These are phyloP conservation scores for Alliaria petiolata DNA, from an alignment of 345 rosid species.

Conservation along the genomic window DNA sequence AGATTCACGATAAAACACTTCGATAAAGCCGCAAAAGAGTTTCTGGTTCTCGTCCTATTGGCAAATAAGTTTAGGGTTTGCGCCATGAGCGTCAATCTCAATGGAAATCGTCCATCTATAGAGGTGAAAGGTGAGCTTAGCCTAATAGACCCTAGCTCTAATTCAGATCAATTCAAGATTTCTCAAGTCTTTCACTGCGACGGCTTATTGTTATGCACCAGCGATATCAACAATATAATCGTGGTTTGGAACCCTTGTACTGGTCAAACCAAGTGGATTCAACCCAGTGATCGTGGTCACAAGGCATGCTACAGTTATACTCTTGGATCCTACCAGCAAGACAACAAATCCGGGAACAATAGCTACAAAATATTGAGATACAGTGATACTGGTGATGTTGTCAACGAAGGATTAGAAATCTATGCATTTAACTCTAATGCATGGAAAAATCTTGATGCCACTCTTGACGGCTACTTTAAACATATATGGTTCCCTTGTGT, in stretches of 20 bases:
- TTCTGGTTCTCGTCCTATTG: not conserved
- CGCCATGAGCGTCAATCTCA: not conserved
- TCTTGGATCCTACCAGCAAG: not conserved
- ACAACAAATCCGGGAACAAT: not conserved
- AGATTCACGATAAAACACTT: not conserved
- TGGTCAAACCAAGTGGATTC: not conserved
- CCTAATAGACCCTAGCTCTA: not conserved
- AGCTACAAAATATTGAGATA: not conserved
- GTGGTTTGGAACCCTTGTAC: not conserved
- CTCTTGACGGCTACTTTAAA: not conserved
- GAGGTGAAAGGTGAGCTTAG: not conserved
- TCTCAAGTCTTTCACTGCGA: not conserved
- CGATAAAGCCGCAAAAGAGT: not conserved
- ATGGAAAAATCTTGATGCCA: not conserved
- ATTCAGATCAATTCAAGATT: not conserved
- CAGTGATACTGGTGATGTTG: not conserved
- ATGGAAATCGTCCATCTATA: not conserved
- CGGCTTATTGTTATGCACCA: not conserved
- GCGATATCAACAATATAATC: not conserved
- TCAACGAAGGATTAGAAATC: not conserved
- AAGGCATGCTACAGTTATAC: not conserved
- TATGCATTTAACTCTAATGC: not conserved
- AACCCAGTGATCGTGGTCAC: not conserved
- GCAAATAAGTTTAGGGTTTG: not conserved
- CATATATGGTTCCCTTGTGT: too few species aligned